Base-by-base conservation (phyloP, 1,284 basidiomycete genomes). In the Cryptococcus sp. region DNA sequence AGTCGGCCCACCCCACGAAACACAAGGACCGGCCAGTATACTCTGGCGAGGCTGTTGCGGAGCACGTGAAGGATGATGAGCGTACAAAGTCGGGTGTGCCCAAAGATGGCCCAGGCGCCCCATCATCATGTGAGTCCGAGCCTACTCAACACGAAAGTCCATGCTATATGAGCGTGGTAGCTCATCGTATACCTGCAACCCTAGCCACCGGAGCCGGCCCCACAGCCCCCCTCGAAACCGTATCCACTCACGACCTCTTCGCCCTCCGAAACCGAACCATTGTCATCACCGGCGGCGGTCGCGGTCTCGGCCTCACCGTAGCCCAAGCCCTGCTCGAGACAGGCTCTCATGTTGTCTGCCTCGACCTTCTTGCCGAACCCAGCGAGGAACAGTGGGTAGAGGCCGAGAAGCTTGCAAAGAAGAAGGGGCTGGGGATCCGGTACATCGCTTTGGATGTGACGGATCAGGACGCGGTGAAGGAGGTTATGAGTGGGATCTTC, bases 231-330 rank as follows among this genome's bases (percentile, higher is more conserved):
- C 50, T 61, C n/a, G 57, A 60, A 11, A 40, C 50, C 3, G 38
- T 61, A 13, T 20, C 46, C 6, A 53, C 64, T 2, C 62, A 57
- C 3, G 43, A 63, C n/a, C 59, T 71, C 4, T 91, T 92, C 77
- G 82, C 84, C 11, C 81, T 91, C 42, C 78, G 78, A n/a, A 85
- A 85, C 65, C 84, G 87, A 23, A 87, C 89, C 15, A 86, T 83
- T 37, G 79, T 91, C 57, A 84, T 91, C 44, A 87, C 88, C 0
- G 88, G 88, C 12, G 90, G 81, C 2, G 88, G 88, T 65, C 82
- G 89, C 48, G 89, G 89, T 2, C 81, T 92, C 11, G 89, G 90
- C 3, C 82, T 92, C 42, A 88, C 89, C 76, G 87, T 89, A 83
- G 88, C 88, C 33, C 80, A 89, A 55, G 83, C 86, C 4, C 78